These are phyloP conservation scores for Ceratocystis ficicola DNA, from an alignment of 2,329 filamentous ascomycete genomes.

Conservation along the genomic window DNA sequence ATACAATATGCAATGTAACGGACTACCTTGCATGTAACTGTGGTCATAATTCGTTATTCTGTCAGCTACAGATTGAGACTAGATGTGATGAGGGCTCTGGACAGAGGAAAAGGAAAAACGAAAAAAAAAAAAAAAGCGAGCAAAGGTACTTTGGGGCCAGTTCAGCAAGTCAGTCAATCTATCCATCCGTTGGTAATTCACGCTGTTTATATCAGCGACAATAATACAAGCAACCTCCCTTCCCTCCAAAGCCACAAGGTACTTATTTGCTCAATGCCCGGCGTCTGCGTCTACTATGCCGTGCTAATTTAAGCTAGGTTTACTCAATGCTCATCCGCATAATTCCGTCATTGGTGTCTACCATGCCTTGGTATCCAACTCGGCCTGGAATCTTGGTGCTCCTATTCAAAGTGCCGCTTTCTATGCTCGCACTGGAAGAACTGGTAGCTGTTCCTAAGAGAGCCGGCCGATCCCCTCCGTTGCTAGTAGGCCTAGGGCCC, in stretches of 20 bases:
- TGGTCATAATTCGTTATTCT: constrained; percentile 20
- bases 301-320: background rate
- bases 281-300: too few species aligned
- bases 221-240: too few species aligned
- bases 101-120: background rate
- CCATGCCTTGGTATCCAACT: constrained; percentile 83
- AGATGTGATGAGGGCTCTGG: background rate
- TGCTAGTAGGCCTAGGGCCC: constrained; percentile 57
- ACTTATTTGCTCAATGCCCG: too few species aligned
- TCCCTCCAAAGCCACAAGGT: background rate
- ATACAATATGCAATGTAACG: background rate
- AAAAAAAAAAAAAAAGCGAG: too few species aligned
- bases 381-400: constrained; percentile 44
- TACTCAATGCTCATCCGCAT: constrained; percentile 97
- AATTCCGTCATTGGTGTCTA: constrained; percentile 83
- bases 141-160: too few species aligned
- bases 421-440: constrained; percentile 35
- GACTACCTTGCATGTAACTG: background rate
- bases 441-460: constrained; percentile 28
- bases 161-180: too few species aligned
- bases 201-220: too few species aligned
- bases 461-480: constrained; percentile 28
- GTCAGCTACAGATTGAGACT: constrained; percentile 6
- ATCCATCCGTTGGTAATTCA: too few species aligned
- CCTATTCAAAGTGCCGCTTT: constrained; percentile 32